Evolutionary conservation across 768 basidiomycete genomes (phyloP).

Genomic region (Lactarius trivialis): DNA sequence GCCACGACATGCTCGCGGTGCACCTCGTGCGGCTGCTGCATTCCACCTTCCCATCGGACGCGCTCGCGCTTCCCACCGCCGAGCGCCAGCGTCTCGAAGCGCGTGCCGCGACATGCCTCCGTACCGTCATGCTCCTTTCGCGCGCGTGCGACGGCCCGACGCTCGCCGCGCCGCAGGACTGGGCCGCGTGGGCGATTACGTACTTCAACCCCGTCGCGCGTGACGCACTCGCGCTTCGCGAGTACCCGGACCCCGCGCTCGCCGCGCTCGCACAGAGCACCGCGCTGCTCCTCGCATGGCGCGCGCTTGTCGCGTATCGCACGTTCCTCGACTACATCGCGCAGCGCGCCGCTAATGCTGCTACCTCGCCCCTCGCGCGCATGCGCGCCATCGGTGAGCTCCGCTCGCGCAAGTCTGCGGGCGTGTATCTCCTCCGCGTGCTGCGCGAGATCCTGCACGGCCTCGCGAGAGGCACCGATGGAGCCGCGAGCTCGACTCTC

Average conservation of each 20-base stretch:
- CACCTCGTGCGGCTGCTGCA: conserved; percentile 3
- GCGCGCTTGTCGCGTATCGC: conserved; percentile 8
- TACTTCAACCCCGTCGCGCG: conserved; percentile 11
- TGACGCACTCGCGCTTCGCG: conserved; percentile 1
- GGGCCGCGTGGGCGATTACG: conserved; percentile 1
- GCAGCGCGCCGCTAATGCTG: not conserved
- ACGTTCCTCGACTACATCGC: conserved; percentile 1
- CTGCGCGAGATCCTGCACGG: not conserved
- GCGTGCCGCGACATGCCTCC: conserved; percentile 5
- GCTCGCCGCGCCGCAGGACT: not conserved
- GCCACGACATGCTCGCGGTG: conserved; percentile 10
- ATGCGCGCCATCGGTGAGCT: not conserved
- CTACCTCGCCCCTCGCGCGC: no score
- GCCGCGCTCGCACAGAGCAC: conserved; percentile 3
- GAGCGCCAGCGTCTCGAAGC: conserved; percentile 8
- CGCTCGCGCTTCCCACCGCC: not conserved
- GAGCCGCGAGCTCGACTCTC: not conserved
- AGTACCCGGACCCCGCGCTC: not conserved
- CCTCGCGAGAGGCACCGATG: not conserved
- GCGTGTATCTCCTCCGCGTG: not conserved
- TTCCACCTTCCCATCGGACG: conserved; percentile 1
- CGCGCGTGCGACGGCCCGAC: conserved; percentile 3
- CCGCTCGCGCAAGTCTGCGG: not conserved
- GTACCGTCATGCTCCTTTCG: conserved; percentile 1
- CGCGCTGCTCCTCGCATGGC: conserved; percentile 6